These are phyloP conservation scores for Chloromonas sp. DNA, from an alignment of 163 green algal species.

Conservation along the genomic window DNA sequence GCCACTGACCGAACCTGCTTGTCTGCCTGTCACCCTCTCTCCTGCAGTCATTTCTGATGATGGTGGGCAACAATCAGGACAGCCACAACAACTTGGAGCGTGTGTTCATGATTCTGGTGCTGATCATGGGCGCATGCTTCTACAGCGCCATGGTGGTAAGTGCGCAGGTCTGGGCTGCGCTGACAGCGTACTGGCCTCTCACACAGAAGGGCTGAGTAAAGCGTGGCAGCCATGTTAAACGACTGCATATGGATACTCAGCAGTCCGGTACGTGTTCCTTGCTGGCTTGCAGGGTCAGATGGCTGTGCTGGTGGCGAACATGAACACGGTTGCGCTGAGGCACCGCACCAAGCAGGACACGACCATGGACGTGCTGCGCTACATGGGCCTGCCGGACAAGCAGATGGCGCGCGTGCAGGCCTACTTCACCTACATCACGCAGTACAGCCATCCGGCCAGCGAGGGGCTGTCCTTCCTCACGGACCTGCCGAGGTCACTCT, in stretches of 20 bases:
- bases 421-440: slow-evolving; percentile 29
- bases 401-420: slow-evolving; percentile 15
- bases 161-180: no score
- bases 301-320: slow-evolving; percentile 24
- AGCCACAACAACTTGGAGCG: slow-evolving; percentile 49
- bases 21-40: background rate
- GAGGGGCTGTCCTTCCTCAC: slow-evolving; percentile 21
- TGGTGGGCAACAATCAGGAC: slow-evolving; percentile 38
- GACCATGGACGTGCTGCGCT: slow-evolving; percentile 25
- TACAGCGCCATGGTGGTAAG: slow-evolving; percentile 22
- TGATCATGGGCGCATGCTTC: slow-evolving; percentile 35
- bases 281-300: slow-evolving; percentile 27
- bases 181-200: no score
- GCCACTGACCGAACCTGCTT: no score
- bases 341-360: slow-evolving; percentile 16
- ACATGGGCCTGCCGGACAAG: slow-evolving; percentile 4
- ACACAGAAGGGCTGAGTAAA: no score
- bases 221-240: no score
- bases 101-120: slow-evolving; percentile 24
- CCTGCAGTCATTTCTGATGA: slow-evolving; percentile 33
- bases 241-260: no score
- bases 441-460: slow-evolving; percentile 16
- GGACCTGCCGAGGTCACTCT: slow-evolving; percentile 17
- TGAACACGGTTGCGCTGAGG: slow-evolving; percentile 17
- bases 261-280: slow-evolving; percentile 13